Conservation (phyloP, 2,329 filamentous ascomycete genomes). For the Clarireedia hainanense region DNA sequence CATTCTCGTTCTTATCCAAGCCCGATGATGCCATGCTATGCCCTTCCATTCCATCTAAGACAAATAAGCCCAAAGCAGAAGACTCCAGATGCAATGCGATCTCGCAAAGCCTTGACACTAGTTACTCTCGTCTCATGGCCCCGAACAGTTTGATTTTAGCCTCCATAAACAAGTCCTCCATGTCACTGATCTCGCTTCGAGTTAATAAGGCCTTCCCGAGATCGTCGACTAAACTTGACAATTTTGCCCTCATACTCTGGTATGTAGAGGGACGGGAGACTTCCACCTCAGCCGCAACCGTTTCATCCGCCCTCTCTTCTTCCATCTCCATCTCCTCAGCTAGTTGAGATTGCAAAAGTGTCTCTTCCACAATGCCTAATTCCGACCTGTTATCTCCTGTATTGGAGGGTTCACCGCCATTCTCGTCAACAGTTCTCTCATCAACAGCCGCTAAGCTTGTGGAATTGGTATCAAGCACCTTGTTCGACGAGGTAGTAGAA, state of each 20-base stretch:
- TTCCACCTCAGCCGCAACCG: background rate
- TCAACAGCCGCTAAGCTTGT: slow-evolving; percentile 6
- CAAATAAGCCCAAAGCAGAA: slow-evolving; percentile 6
- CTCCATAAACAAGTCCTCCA: slow-evolving; percentile 75
- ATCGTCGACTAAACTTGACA: slow-evolving; percentile 50
- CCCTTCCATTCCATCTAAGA: background rate
- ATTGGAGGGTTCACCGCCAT: background rate
- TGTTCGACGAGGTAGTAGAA: background rate
- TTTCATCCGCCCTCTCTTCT: background rate
- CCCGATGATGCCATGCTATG: background rate
- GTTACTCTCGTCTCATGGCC: slow-evolving; percentile 52
- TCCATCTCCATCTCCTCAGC: slow-evolving; percentile 1
- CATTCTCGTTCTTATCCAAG: background rate
- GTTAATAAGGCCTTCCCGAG: slow-evolving; percentile 53
- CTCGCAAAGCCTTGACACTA: slow-evolving; percentile 3
- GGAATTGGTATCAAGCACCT: background rate
- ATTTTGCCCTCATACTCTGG: slow-evolving; percentile 32
- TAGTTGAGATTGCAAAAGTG: slow-evolving; percentile 6
- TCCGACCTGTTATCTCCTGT: background rate
- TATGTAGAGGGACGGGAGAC: no score
- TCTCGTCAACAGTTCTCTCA: background rate
- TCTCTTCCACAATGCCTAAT: slow-evolving; percentile 3
- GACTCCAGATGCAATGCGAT: slow-evolving; percentile 20
- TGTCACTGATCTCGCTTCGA: slow-evolving; percentile 56
- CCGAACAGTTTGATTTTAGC: slow-evolving; percentile 67